Evolutionary conservation across 1,139 yeast genomes (phyloP), one percentile per base, ranked within the genome.

Genomic region (Pichia sp.): DNA sequence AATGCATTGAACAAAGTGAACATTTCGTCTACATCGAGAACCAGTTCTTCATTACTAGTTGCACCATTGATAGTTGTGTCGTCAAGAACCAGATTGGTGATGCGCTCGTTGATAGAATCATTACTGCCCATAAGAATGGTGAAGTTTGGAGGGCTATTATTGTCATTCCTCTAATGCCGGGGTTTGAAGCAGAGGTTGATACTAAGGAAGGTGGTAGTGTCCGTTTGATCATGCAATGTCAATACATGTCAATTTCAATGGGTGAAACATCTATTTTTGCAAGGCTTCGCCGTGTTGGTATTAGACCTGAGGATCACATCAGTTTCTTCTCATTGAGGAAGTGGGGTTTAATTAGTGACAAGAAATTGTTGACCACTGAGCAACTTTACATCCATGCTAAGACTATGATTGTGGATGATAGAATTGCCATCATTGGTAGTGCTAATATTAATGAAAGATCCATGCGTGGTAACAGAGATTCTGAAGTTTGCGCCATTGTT

Each of bases 381-480:
- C 96, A 88, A 55, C 67, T 93, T 32, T 93, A 93, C 50, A 81
- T 93, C 34, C 98, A 93, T 58, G 96, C 96, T 5, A 93, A 93
- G 56, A 72, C 81, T 7, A 73, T 91, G 78, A 70, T 91, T 52
- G 96, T 82, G n/a, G 98, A 91, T 62, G 98, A 91, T 54, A 69
- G 95, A 35, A 73, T 80, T 30, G 96, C 95, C 3, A 82, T 91
- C 35, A 88, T 91, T 50, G 98, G 98, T 4, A 84, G 96, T 54
- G 98, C 98, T 1, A 91, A 91, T 55, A 85, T 91, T 46, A 91
- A 91, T 53, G 98, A 91, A 59, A 72, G 98, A 51, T 87, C 96
- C 1, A 87, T 87, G 86, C 69, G 94, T 48, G 98, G 98, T 17
- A 68, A 72, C 17, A 70, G 98, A 54, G 99, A 93, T 56, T 87